Evolutionary conservation across 2,329 filamentous ascomycete genomes (phyloP).

Genomic region (Alternaria arborescens): DNA sequence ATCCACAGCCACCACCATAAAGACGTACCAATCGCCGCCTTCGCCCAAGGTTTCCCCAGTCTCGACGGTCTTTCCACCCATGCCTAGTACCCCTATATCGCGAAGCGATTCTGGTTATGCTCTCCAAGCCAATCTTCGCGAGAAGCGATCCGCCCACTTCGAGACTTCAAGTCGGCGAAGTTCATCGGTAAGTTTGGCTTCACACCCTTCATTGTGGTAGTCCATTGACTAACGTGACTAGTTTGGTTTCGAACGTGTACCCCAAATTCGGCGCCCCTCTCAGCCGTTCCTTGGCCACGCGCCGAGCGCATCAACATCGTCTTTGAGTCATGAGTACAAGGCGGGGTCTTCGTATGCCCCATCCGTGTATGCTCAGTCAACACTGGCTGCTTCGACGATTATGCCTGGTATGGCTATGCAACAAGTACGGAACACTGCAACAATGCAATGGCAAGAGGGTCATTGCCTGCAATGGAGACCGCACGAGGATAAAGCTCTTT

Average conservation of each 20-base stretch:
- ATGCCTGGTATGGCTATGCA: slow-evolving; percentile 87
- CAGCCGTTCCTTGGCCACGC: slow-evolving; percentile 74
- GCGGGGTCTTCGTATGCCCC: slow-evolving; percentile 72
- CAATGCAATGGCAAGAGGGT: slow-evolving; percentile 83
- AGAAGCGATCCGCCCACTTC: slow-evolving; percentile 95
- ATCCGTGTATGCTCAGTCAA: slow-evolving; percentile 86
- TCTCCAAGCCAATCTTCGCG: slow-evolving; percentile 82
- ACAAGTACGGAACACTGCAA: slow-evolving; percentile 79
- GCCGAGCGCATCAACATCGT: slow-evolving; percentile 73
- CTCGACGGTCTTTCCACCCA: slow-evolving; percentile 77
- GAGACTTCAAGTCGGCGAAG: slow-evolving; percentile 82
- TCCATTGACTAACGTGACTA: slow-evolving; percentile 42
- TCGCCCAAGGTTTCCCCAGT: slow-evolving; percentile 75
- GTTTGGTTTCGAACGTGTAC: slow-evolving; percentile 79
- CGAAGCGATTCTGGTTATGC: slow-evolving; percentile 92
- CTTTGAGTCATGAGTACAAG: slow-evolving; percentile 59
- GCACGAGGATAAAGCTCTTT: slow-evolving; percentile 68
- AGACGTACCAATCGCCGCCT: slow-evolving; percentile 60
- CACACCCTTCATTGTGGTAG: slow-evolving; percentile 13
- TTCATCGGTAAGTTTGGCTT: slow-evolving; percentile 68
- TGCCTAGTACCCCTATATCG: slow-evolving; percentile 81
- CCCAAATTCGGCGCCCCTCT: slow-evolving; percentile 68
- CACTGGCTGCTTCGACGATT: slow-evolving; percentile 82
- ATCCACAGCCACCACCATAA: slow-evolving; percentile 55
- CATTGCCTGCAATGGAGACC: slow-evolving; percentile 77